Base-by-base conservation (phyloP, 495 filamentous ascomycete species). In the Xylaria palmicola region DNA sequence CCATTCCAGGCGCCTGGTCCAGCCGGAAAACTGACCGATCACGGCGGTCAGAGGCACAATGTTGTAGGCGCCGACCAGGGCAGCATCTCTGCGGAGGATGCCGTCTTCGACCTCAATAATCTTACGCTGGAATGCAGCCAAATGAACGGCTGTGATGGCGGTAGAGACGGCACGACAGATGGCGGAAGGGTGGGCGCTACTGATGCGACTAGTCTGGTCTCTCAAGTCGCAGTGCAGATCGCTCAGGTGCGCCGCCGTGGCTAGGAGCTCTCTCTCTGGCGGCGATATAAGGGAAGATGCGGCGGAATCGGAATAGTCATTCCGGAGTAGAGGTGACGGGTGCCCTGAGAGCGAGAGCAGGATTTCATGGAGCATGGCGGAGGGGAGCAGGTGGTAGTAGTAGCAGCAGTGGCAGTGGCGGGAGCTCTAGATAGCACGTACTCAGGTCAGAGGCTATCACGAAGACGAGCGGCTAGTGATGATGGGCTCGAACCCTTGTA, bases 311-410 rank as follows among this genome's bases (percentile, higher is more conserved):
- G 70, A 67, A 68, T 79, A 63, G 53, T 74, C 63, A 63, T 79
- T 56, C 60, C 77, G 76, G 76, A 97, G 88, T 66, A 97, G 85
- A 45, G 92, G 86, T 56, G 93, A 97, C 26, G 91, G 88, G 76
- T 96, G 90, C 53, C 93, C 93, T 64, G 92, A 94, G 72, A 98
- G 88, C 69, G 90, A 90, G 71, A 98, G 88, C 66, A 98, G 84
- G 75, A 98, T 88, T 78, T 98, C 94, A 80, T 98, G 93, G 69
- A 98, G 88, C 93, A 98, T 98, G 74, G 72, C 81, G 65, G 30
- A 36, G 57, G 26, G 41, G 53, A 36, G 17, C n/a, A n/a, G 43
- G 54, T 49, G 60, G 55, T 47, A 53, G 60, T 36, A 49, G 26
- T 2, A 7, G 32, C 20, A 13, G 30, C 20, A 10, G 50, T 40